Evolutionary conservation across 2,329 filamentous ascomycete species (phyloP).

Genomic region (Xylariaceae sp.): DNA sequence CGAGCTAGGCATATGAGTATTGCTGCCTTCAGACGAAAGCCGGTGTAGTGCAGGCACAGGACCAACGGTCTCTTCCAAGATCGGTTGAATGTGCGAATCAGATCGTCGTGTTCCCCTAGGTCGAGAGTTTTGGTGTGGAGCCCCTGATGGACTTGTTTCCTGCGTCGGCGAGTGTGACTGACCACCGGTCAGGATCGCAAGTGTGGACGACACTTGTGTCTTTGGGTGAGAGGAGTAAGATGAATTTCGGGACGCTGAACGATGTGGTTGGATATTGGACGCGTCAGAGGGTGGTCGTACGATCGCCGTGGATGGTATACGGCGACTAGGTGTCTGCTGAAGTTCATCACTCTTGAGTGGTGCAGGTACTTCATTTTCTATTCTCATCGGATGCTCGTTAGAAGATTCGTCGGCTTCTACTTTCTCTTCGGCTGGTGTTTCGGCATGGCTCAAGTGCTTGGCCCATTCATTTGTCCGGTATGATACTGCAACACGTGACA

Average conservation of each 20-base stretch:
- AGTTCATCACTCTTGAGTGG: constrained; percentile 63
- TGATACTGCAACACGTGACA: constrained; percentile 73
- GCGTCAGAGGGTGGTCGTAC: constrained; percentile 27
- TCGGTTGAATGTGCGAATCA: constrained; percentile 34
- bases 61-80: constrained; percentile 39
- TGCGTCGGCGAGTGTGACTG: background rate
- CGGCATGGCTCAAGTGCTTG: constrained; percentile 77
- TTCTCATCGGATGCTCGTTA: constrained; percentile 25
- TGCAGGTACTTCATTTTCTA: constrained; percentile 47
- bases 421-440: constrained; percentile 64
- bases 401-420: constrained; percentile 46
- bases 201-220: constrained; percentile 9
- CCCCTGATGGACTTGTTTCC: background rate
- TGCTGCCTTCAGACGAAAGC: constrained; percentile 22
- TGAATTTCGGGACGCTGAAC: constrained; percentile 21
- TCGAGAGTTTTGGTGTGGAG: constrained; percentile 20
- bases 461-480: constrained; percentile 96
- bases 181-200: constrained; percentile 11
- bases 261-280: constrained; percentile 21
- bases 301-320: constrained; percentile 38
- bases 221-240: constrained; percentile 5
- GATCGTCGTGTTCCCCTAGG: constrained; percentile 26
- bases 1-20: constrained; percentile 8
- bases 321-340: constrained; percentile 57
- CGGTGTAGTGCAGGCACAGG: constrained; percentile 14